Percentiles rank a stretch among this genome's conserved stretches.
These are phyloP conservation scores for Cinchona pubescens DNA, from an alignment of 257 asterid species.

Conservation along the genomic window DNA sequence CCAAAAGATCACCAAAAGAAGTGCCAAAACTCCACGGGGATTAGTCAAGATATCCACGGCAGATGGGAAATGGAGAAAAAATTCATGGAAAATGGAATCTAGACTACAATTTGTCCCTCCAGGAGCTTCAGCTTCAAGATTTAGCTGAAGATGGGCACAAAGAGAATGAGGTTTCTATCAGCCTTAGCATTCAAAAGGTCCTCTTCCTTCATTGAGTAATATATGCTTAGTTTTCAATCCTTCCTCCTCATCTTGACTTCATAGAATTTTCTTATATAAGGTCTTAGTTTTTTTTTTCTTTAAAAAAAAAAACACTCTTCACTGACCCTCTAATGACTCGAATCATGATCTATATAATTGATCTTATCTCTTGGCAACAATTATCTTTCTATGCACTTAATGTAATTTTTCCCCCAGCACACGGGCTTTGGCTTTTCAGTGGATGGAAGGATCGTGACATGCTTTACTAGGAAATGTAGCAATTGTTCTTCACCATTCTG, in stretches of 20 bases:
- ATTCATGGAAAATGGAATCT: constrained; percentile 58
- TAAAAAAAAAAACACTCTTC: too few species aligned
- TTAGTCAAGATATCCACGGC: constrained; percentile 61
- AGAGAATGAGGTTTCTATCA: constrained; percentile 43
- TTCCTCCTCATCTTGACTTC: background rate
- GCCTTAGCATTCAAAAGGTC: constrained; percentile 65
- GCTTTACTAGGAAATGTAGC: constrained; percentile 65
- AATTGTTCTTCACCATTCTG: constrained; percentile 66
- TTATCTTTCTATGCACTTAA: background rate
- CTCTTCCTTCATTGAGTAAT: background rate
- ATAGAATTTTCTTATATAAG: background rate
- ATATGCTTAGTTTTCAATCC: too few species aligned
- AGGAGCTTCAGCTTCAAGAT: constrained; percentile 58
- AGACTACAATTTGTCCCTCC: constrained; percentile 49
- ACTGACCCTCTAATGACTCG: too few species aligned
- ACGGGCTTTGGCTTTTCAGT: constrained; percentile 85
- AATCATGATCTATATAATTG: too few species aligned
- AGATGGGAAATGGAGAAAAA: constrained; percentile 81
- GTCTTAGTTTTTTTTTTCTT: background rate
- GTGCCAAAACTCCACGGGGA: constrained; percentile 24
- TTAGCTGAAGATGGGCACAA: constrained; percentile 34
- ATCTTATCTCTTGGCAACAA: background rate
- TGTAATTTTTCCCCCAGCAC: constrained; percentile 37
- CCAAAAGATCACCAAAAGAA: constrained; percentile 42
- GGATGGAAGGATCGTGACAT: constrained; percentile 64